Percentiles rank a stretch among this genome's conserved stretches.
Conservation (phyloP, 2,329 filamentous ascomycete species). For the Ampelomyces quisqualis region DNA sequence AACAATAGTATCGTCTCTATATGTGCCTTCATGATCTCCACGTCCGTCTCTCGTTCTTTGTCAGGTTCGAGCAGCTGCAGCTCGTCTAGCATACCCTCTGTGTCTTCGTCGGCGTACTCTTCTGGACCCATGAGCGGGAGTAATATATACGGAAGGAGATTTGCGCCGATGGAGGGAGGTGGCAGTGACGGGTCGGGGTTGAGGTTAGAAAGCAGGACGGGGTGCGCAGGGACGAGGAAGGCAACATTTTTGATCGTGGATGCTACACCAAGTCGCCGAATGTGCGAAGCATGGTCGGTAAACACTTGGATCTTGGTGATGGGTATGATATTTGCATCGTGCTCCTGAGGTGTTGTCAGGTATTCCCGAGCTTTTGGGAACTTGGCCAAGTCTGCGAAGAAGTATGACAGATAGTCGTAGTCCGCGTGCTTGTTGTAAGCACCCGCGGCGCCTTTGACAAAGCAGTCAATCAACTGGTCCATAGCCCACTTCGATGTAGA, state of each 20-base stretch:
- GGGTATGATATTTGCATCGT: constrained; percentile 77
- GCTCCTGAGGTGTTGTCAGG: constrained; percentile 70
- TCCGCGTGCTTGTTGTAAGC: constrained; percentile 80
- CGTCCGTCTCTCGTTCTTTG: constrained; percentile 79
- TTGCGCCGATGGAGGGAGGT: constrained; percentile 64
- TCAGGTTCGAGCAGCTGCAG: constrained; percentile 86
- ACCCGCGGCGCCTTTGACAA: constrained; percentile 85
- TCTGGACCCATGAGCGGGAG: constrained; percentile 86
- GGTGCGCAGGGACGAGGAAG: constrained; percentile 76
- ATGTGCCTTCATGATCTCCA: constrained; percentile 77
- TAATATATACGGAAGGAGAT: constrained; percentile 84
- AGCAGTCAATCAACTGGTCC: constrained; percentile 92
- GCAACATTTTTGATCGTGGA: constrained; percentile 92
- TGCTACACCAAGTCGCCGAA: constrained; percentile 90
- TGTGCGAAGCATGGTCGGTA: constrained; percentile 81
- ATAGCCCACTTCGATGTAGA: constrained; percentile 72
- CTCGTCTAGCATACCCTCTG: constrained; percentile 81
- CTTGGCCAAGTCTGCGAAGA: constrained; percentile 89
- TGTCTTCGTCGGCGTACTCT: constrained; percentile 85
- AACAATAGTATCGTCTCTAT: constrained; percentile 84
- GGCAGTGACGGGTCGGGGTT: constrained; percentile 33
- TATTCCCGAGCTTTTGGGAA: constrained; percentile 72
- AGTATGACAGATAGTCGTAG: constrained; percentile 90
- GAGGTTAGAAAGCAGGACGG: constrained; percentile 60
- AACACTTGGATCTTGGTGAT: constrained; percentile 92